Base-by-base conservation (phyloP, 441 rosid species). In the Gossypium aridum region DNA sequence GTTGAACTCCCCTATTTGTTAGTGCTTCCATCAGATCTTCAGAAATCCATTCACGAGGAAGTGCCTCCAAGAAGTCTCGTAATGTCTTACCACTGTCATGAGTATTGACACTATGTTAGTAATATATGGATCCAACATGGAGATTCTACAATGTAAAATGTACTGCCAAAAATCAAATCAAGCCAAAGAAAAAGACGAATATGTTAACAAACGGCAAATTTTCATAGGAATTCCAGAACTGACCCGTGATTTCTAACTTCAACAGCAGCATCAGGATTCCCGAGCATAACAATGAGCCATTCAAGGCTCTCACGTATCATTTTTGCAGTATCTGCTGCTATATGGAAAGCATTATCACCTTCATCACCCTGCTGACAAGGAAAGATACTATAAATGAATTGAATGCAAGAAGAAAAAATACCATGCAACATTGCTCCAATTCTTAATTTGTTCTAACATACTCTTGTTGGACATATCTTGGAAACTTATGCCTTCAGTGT, bases 251-350 rank as follows among this genome's bases (percentile, higher is more conserved):
- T 96, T 84, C 98, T 87, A 60, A 89, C 92, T 75, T 89, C 94
- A 79, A 94, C 88, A 26, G 93, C 98, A 77, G 95, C 96, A 87
- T 90, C 84, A 59, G 94, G 96, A 79, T 83, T 85, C 77, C 83
- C 80, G 66, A 96, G 99, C 98, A 96, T 96, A 62, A 90, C 72
- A 81, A 94, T 91, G 51, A 96, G 90, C 97, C 99, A 96, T 66
- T 88, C 93, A 86, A 96, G 97, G 83, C 92, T 96, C 85, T 96
- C 99, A 72, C 98, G 94, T 71, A 94, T 94, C 98, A 92, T 94
- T 87, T 90, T 96, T 79, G 98, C 98, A 39, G 93, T 88, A 79
- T 94, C 98, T 14, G 99, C 99, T 39, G 99, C 99, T 83, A 96
- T 92, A 82, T 94, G 99, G 86, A 96, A 96, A 73, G 99, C 98